A percentile compares a stretch with the other conserved stretches of the same genome.
These are phyloP conservation scores for Suillus americanus DNA, from an alignment of 768 basidiomycete genomes.

Conservation along the genomic window DNA sequence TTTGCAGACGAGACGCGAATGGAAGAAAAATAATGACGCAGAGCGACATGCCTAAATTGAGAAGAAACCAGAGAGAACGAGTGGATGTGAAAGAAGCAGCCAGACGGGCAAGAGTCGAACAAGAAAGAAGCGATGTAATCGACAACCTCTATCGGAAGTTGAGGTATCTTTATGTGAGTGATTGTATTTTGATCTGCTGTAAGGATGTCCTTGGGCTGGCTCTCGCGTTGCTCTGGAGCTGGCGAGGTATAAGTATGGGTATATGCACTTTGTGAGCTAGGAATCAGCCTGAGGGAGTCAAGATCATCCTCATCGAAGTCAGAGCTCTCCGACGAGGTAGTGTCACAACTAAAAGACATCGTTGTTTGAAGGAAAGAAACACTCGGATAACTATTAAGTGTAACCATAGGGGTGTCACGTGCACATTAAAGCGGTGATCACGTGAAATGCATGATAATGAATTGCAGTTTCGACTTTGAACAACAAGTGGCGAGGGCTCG, in stretches of 20 bases:
- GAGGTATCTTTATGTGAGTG: conserved; percentile 6
- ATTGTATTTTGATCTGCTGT: neutral
- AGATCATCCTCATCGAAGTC: conserved; percentile 16
- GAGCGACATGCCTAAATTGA: conserved; percentile 40
- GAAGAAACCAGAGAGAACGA: conserved; percentile 42
- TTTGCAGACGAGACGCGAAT: conserved; percentile 20
- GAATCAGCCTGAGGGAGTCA: conserved; percentile 13
- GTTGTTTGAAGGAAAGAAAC: conserved; percentile 5
- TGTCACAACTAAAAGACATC: conserved; percentile 15
- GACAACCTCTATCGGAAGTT: conserved; percentile 32
- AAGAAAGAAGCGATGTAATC: conserved; percentile 23
- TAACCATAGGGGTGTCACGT: neutral
- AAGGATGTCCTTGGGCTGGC: neutral
- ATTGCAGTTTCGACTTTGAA: neutral
- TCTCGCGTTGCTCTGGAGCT: conserved; percentile 12
- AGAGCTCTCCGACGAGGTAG: neutral
- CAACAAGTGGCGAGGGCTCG: neutral
- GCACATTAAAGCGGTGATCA: conserved; percentile 8
- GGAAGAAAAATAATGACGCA: conserved; percentile 35
- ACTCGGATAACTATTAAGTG: no score
- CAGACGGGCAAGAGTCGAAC: conserved; percentile 20
- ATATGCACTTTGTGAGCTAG: conserved; percentile 6
- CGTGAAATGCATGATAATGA: conserved; percentile 14
- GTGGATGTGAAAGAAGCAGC: conserved; percentile 34
- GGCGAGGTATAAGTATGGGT: conserved; percentile 27